Percentiles rank a stretch among this genome's conserved stretches.
These are phyloP conservation scores for Paxillus involutus DNA, from an alignment of 768 basidiomycete genomes.

Conservation along the genomic window DNA sequence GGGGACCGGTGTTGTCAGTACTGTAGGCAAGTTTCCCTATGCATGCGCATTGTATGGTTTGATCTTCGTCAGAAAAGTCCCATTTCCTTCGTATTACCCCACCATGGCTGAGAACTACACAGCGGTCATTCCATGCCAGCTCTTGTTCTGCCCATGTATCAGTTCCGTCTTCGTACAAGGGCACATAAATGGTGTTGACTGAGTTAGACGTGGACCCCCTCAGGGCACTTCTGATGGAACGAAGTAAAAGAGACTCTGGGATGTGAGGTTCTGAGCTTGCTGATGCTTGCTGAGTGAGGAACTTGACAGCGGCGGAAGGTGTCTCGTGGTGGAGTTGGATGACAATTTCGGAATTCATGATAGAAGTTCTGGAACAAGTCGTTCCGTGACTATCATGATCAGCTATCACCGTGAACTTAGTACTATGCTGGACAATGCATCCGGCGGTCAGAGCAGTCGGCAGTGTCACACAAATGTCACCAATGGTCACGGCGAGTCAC, in stretches of 20 bases:
- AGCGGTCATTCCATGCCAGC: conserved; percentile 66
- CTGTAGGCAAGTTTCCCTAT: conserved; percentile 68
- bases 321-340: conserved; percentile 43
- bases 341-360: conserved; percentile 21
- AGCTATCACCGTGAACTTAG: not conserved
- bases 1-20: conserved; percentile 25
- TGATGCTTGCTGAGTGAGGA: conserved; percentile 35
- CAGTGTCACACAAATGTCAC: too few relatives aligned
- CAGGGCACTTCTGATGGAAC: conserved; percentile 58
- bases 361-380: not conserved
- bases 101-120: conserved; percentile 63
- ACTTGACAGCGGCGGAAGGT: conserved; percentile 44
- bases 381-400: not conserved
- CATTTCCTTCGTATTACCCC: conserved; percentile 72
- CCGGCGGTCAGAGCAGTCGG: too few relatives aligned
- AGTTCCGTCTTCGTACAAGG: conserved; percentile 38
- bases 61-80: conserved; percentile 69
- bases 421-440: too few relatives aligned
- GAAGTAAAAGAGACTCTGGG: conserved; percentile 44
- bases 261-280: conserved; percentile 4
- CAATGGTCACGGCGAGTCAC: too few relatives aligned
- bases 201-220: conserved; percentile 50
- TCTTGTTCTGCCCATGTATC: conserved; percentile 57
- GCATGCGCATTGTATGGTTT: conserved; percentile 78
- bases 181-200: conserved; percentile 41